phyloP scores from a whole-genome alignment of 2,329 filamentous ascomycete genomes.

The Xylaria sp. region DNA sequence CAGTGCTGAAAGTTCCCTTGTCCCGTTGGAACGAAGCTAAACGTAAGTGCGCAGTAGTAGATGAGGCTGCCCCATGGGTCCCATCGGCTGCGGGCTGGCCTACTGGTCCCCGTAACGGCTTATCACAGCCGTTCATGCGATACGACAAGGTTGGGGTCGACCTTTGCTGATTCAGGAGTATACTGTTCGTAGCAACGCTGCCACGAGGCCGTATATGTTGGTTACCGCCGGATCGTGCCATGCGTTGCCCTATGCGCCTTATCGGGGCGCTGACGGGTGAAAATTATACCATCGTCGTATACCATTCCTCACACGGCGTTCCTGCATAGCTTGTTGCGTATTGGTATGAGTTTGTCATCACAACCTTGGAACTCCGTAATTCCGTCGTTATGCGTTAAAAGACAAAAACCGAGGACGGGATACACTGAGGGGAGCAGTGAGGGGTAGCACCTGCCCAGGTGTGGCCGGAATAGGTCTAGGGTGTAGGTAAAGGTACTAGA shows the following conservation, averaged over 20 bases:
- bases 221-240: no score
- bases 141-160: background rate
- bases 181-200: background rate
- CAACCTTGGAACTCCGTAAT: constrained; percentile 35
- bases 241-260: no score
- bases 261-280: no score
- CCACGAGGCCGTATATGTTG: constrained; percentile 4
- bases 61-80: constrained; percentile 12
- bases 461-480: background rate
- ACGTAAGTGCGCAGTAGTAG: background rate
- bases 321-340: background rate
- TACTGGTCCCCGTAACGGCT: background rate
- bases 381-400: constrained; percentile 7
- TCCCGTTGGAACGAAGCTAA: constrained; percentile 34
- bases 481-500: background rate
- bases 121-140: constrained; percentile 17
- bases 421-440: constrained; percentile 2
- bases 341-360: constrained; percentile 17
- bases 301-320: background rate
- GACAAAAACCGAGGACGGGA: background rate
- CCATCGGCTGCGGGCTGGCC: constrained; percentile 11
- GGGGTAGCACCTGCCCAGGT: background rate
- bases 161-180: background rate
- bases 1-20: constrained; percentile 27
- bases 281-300: background rate